Evolutionary conservation across 768 basidiomycete species (phyloP).

Genomic region (Lentinula detonsa): DNA sequence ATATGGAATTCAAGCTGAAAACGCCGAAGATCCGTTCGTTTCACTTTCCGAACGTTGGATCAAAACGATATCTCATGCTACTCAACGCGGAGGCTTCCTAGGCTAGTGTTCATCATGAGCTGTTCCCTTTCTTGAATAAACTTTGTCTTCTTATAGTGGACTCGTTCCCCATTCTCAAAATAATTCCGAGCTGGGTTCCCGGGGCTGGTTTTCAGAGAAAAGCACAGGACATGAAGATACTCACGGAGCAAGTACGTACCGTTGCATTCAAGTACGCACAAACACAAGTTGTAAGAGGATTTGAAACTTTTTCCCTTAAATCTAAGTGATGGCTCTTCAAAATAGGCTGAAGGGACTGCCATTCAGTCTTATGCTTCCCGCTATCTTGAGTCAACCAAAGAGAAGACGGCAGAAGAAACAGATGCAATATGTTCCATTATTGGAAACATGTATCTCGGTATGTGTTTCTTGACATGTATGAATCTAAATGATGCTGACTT

Average conservation of each 20-base stretch:
- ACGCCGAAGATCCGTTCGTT: slow-evolving; percentile 1
- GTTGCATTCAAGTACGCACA: slow-evolving; percentile 4
- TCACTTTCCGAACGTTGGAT: slow-evolving; percentile 2
- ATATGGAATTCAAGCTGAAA: slow-evolving; percentile 7
- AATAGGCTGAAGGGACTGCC: slow-evolving; percentile 6
- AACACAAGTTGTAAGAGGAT: not conserved
- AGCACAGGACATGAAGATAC: slow-evolving; percentile 1
- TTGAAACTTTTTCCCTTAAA: too few relatives aligned
- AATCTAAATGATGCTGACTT: not conserved
- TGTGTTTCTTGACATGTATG: not conserved
- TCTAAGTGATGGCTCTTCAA: not conserved
- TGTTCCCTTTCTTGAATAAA: too few relatives aligned
- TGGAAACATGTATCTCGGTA: slow-evolving; percentile 1
- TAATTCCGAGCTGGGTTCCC: slow-evolving; percentile 29
- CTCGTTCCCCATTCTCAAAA: slow-evolving; percentile 11
- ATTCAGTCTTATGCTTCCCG: slow-evolving; percentile 7
- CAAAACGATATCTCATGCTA: not conserved
- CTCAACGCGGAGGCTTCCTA: not conserved
- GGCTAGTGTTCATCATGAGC: not conserved
- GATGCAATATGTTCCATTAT: not conserved
- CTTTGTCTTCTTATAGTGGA: slow-evolving; percentile 6
- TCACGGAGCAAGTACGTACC: slow-evolving; percentile 5
- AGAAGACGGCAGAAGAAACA: not conserved
- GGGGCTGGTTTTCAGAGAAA: slow-evolving; percentile 24
- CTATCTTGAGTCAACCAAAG: slow-evolving; percentile 5